Evolutionary conservation across 1,284 basidiomycete species (phyloP), one percentile per base, ranked within the genome.

Genomic region (Malassezia sympodialis): DNA sequence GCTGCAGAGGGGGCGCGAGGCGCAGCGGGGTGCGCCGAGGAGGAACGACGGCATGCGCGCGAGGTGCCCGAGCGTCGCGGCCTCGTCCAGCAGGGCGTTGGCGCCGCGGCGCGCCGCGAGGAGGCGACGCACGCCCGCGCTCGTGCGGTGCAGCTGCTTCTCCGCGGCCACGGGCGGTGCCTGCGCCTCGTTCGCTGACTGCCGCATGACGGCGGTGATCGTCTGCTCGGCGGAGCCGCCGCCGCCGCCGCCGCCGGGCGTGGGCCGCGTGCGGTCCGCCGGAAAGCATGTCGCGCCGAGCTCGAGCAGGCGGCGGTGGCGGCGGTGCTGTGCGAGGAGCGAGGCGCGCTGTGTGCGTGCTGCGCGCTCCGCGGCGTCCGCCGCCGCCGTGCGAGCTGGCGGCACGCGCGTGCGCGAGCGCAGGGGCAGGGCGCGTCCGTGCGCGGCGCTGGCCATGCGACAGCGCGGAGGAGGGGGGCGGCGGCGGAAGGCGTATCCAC

Each of bases 251-350:
- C 23, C 28, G 21, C 21, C 14, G n/a, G 28, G 42, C 19, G 8
- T 32, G 10, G 23, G 23, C 14, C 26, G 44, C n/a, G 10, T 19
- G 34, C 50, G 43, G 6, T 35, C 39, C 28, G 27, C 5, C 8
- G 55, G 55, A 21, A 52, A 57, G 45, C 43, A 52, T 12, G 55
- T 26, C 12, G 55, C 55, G 35, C 55, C 55, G 17, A 50, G 32
- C 17, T 43, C 49, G 2, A 57, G 55, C 17, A 57, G 35, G 27
- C 55, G 49, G n/a, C 55, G 49, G 5, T 44, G 35, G n/a, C 49
- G 49, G n/a, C 50, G 43, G 12, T 50, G 55, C 39, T 27, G 27
- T 4, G 23, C 26, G 35, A 52, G 31, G 8, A 39, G 14, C 11
- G 43, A 44, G 17, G 15, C 24, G 2, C 55, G 55, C 27, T 51